These are phyloP conservation scores for Curvularia verruculosa DNA, from an alignment of 2,329 filamentous ascomycete species.

Conservation along the genomic window DNA sequence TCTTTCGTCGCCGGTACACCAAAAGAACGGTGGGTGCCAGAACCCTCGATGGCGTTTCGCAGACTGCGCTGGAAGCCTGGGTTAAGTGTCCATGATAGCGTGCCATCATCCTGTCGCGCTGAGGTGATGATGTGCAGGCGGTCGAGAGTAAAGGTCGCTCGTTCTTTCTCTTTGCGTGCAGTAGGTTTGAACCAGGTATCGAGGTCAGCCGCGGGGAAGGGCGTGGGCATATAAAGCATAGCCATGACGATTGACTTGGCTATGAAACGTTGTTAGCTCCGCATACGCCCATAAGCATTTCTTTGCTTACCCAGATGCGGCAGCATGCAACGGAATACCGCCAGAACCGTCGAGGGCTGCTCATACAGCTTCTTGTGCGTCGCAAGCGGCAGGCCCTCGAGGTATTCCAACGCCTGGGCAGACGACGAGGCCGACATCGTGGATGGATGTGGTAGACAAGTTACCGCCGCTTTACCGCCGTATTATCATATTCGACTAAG, in stretches of 20 bases:
- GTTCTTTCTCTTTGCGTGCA: constrained; percentile 76
- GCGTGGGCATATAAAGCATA: constrained; percentile 85
- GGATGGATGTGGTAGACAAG: constrained; percentile 42
- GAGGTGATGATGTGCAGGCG: constrained; percentile 81
- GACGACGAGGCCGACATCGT: constrained; percentile 62
- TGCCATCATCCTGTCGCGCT: constrained; percentile 62
- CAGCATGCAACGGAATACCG: constrained; percentile 96
- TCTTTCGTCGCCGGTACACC: constrained; percentile 77
- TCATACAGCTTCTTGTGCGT: constrained; percentile 92
- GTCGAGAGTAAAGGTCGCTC: constrained; percentile 79
- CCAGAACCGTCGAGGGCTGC: constrained; percentile 92
- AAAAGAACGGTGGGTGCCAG: constrained; percentile 84
- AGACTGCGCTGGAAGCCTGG: constrained; percentile 83
- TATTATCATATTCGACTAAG: constrained; percentile 40
- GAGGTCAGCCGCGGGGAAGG: constrained; percentile 78
- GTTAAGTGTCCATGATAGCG: constrained; percentile 76
- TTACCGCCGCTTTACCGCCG: constrained; percentile 25
- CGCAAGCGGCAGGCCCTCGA: constrained; percentile 87
- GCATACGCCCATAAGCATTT: not conserved
- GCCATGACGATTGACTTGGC: constrained; percentile 97
- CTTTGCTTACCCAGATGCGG: constrained; percentile 74
- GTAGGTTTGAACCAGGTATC: constrained; percentile 83
- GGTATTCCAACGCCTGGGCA: constrained; percentile 78
- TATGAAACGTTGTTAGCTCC: constrained; percentile 43
- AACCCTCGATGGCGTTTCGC: constrained; percentile 84